A percentile compares a stretch with the other conserved stretches of the same genome.
Conservation (phyloP, 352 stramenopile species). For the Pythium coloratum region DNA sequence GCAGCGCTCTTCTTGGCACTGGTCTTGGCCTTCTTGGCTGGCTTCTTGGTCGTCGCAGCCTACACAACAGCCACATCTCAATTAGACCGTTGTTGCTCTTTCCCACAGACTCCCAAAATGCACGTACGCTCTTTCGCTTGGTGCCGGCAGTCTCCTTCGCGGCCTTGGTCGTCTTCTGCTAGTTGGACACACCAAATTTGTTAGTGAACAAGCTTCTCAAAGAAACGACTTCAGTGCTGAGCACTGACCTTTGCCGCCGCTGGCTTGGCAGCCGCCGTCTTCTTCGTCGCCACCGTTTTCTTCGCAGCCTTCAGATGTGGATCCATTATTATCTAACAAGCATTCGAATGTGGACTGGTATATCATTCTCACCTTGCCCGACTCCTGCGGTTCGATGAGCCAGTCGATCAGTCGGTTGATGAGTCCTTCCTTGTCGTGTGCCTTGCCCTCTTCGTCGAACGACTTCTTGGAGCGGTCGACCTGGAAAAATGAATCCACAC, state of each 20-base stretch:
- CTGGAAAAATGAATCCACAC: constrained; percentile 24
- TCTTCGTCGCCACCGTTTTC: constrained; percentile 24
- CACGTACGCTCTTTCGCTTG: constrained; percentile 31
- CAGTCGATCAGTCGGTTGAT: constrained; percentile 73
- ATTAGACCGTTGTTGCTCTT: neutral
- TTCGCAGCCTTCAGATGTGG: neutral
- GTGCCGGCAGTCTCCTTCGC: constrained; percentile 20
- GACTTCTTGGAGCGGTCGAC: constrained; percentile 87
- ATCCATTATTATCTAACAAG: too few relatives aligned
- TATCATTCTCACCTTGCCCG: constrained; percentile 33
- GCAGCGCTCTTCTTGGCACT: constrained; percentile 17
- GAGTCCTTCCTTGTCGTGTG: constrained; percentile 62
- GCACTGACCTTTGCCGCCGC: constrained; percentile 13
- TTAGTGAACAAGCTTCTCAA: too few relatives aligned
- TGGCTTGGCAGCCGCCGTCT: constrained; percentile 5
- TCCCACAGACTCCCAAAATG: neutral
- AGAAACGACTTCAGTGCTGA: neutral
- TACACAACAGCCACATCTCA: neutral
- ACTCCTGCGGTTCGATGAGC: constrained; percentile 62
- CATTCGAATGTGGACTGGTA: too few relatives aligned
- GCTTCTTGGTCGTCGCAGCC: constrained; percentile 19
- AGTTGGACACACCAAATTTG: too few relatives aligned
- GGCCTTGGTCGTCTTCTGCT: constrained; percentile 2
- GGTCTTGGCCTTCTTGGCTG: constrained; percentile 24
- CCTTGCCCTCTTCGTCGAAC: constrained; percentile 64